phyloP scores from a whole-genome alignment of 495 filamentous ascomycete genomes.

The Aspergillus indologenus region DNA sequence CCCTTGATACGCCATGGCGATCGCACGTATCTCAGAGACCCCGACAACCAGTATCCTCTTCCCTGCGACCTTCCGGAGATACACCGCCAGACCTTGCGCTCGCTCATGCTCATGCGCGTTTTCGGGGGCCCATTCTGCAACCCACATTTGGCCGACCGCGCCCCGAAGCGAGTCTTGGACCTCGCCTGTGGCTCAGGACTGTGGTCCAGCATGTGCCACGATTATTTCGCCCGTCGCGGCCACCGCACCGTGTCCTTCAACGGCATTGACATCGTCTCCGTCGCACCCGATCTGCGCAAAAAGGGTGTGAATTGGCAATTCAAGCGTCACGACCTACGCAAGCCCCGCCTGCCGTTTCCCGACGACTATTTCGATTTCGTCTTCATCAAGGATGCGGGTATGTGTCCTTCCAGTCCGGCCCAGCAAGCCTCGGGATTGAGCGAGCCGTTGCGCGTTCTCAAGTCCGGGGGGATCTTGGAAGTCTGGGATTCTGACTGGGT shows the following conservation, averaged over 20 bases:
- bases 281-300: slow-evolving; percentile 68
- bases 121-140: slow-evolving; percentile 78
- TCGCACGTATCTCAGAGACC: slow-evolving; percentile 77
- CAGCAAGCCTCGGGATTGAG: slow-evolving; percentile 64
- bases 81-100: slow-evolving; percentile 81
- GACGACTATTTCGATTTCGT: slow-evolving; percentile 86
- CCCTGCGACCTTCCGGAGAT: slow-evolving; percentile 86
- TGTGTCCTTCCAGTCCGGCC: slow-evolving; percentile 59
- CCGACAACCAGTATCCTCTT: slow-evolving; percentile 71
- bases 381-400: slow-evolving; percentile 81
- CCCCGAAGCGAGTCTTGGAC: slow-evolving; percentile 77
- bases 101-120: slow-evolving; percentile 74
- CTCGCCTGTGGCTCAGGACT: slow-evolving; percentile 84
- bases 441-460: slow-evolving; percentile 74
- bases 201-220: slow-evolving; percentile 84
- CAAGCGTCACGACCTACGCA: slow-evolving; percentile 80
- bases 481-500: slow-evolving; percentile 83
- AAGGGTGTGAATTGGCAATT: slow-evolving; percentile 84
- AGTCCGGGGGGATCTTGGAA: slow-evolving; percentile 76
- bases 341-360: slow-evolving; percentile 70
- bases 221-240: slow-evolving; percentile 64
- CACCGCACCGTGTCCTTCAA: slow-evolving; percentile 66
- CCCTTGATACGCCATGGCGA: slow-evolving; percentile 73
- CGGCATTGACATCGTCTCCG: slow-evolving; percentile 77
- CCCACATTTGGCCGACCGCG: slow-evolving; percentile 58